A percentile compares a stretch with the other conserved stretches of the same genome.
phyloP scores from a whole-genome alignment of 768 basidiomycete genomes.

The Artomyces pyxidatus region DNA sequence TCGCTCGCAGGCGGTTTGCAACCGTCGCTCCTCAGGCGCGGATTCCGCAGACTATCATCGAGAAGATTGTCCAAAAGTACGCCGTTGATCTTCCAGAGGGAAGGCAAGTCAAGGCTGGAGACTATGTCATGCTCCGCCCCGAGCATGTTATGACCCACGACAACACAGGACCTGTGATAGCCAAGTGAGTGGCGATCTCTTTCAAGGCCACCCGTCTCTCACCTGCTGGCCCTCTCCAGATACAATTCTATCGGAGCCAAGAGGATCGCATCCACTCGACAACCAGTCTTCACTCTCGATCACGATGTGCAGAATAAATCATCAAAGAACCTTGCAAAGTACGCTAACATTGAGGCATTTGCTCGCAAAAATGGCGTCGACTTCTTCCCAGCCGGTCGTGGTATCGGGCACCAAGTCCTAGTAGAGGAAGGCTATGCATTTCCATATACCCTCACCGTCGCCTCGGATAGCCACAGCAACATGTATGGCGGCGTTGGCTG shows the following conservation, averaged over 20 bases:
- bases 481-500: slow-evolving; percentile 99
- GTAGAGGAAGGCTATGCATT: slow-evolving; percentile 99
- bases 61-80: slow-evolving; percentile 97
- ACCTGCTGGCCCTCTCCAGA: slow-evolving; percentile 32
- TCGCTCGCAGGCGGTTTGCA: slow-evolving; percentile 1
- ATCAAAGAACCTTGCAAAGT: slow-evolving; percentile 84
- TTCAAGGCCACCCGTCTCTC: neutral
- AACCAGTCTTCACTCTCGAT: slow-evolving; percentile 94
- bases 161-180: slow-evolving; percentile 96
- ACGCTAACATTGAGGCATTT: slow-evolving; percentile 85
- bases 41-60: slow-evolving; percentile 81
- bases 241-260: slow-evolving; percentile 94
- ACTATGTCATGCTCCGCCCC: slow-evolving; percentile 99
- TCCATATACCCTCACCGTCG: slow-evolving; percentile 91
- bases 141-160: slow-evolving; percentile 99
- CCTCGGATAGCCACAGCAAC: slow-evolving; percentile 94
- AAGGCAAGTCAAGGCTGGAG: slow-evolving; percentile 81
- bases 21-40: slow-evolving; percentile 23
- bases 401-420: slow-evolving; percentile 96
- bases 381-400: slow-evolving; percentile 95
- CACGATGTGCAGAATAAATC: slow-evolving; percentile 98
- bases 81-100: slow-evolving; percentile 81
- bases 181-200: slow-evolving; percentile 57
- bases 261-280: slow-evolving; percentile 66
- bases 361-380: slow-evolving; percentile 80